Evolutionary conservation across 306 rosid genomes (phyloP).

Genomic region (Leucaena leucocephala): DNA sequence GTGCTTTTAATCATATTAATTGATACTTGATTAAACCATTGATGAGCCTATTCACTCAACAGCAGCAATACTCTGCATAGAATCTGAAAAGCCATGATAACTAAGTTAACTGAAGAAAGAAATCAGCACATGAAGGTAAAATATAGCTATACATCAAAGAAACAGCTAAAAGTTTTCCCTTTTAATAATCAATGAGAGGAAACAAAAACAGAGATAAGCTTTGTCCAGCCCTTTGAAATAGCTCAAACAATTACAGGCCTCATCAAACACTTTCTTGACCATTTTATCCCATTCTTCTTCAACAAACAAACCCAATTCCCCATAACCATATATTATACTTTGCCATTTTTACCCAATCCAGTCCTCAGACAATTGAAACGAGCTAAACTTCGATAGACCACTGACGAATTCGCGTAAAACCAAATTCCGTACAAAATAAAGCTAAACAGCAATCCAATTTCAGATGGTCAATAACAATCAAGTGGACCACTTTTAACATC

Average conservation of each 20-base stretch:
- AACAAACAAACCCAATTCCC: conserved; percentile 3
- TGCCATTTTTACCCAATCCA: not conserved
- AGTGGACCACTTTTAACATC: conserved; percentile 33
- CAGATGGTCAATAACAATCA: not conserved
- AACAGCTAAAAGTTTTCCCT: not conserved
- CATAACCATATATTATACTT: not conserved
- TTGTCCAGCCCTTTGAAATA: not conserved
- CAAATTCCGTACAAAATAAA: conserved; percentile 23
- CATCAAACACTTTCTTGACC: not conserved
- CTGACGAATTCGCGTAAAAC: conserved; percentile 17
- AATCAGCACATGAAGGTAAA: not conserved
- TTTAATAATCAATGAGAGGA: conserved; percentile 5
- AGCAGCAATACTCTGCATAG: conserved; percentile 5
- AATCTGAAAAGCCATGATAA: conserved; percentile 13
- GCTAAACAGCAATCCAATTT: conserved; percentile 6
- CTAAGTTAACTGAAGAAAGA: not conserved
- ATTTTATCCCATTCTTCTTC: not conserved
- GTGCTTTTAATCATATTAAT: conserved; percentile 20
- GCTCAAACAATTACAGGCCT: not conserved
- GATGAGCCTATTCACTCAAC: conserved; percentile 19
- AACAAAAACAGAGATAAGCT: conserved; percentile 6
- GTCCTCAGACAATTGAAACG: conserved; percentile 1
- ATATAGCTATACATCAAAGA: conserved; percentile 1
- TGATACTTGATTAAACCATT: conserved; percentile 14
- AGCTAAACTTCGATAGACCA: conserved; percentile 14